phyloP scores from a whole-genome alignment of 208 protist species.

The Crithidia acanthocephali region DNA sequence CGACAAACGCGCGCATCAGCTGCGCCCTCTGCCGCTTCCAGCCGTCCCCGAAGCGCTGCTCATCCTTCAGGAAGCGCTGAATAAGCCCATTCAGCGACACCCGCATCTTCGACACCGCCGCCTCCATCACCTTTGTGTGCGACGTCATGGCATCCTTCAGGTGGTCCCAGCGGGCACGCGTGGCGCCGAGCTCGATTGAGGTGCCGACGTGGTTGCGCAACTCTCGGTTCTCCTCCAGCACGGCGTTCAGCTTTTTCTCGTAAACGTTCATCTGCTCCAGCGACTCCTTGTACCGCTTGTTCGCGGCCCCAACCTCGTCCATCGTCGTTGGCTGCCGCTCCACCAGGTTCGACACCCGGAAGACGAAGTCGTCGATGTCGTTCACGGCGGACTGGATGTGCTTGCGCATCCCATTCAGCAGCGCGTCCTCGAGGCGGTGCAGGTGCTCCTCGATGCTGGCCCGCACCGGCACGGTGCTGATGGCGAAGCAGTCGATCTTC shows the following conservation, averaged over 20 bases:
- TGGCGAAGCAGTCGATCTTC: slow-evolving; percentile 94
- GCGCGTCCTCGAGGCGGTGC: slow-evolving; percentile 86
- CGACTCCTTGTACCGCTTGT: slow-evolving; percentile 78
- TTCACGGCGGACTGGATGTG: slow-evolving; percentile 63
- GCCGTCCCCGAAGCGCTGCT: slow-evolving; percentile 88
- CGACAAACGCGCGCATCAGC: slow-evolving; percentile 60
- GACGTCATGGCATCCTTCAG: slow-evolving; percentile 89
- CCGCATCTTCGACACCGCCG: slow-evolving; percentile 88
- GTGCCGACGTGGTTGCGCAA: slow-evolving; percentile 79
- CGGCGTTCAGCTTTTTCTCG: slow-evolving; percentile 63
- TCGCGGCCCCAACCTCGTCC: slow-evolving; percentile 92
- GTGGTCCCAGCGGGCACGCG: slow-evolving; percentile 92
- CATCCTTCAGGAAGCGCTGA: slow-evolving; percentile 85
- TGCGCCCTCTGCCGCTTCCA: slow-evolving; percentile 91
- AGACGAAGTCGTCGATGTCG: slow-evolving; percentile 91
- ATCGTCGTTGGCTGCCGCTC: slow-evolving; percentile 91
- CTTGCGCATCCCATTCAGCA: slow-evolving; percentile 87
- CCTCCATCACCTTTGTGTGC: slow-evolving; percentile 92
- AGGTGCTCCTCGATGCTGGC: slow-evolving; percentile 93
- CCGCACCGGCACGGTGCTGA: slow-evolving; percentile 94
- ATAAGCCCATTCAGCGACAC: slow-evolving; percentile 87
- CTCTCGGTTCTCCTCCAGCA: slow-evolving; percentile 89
- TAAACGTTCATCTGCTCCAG: slow-evolving; percentile 60
- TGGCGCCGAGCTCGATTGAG: slow-evolving; percentile 76
- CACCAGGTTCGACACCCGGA: slow-evolving; percentile 87